Percentiles rank a stretch among this genome's conserved stretches.
Conservation (phyloP, 169 alveolate genomes). For the Neospora caninum region DNA sequence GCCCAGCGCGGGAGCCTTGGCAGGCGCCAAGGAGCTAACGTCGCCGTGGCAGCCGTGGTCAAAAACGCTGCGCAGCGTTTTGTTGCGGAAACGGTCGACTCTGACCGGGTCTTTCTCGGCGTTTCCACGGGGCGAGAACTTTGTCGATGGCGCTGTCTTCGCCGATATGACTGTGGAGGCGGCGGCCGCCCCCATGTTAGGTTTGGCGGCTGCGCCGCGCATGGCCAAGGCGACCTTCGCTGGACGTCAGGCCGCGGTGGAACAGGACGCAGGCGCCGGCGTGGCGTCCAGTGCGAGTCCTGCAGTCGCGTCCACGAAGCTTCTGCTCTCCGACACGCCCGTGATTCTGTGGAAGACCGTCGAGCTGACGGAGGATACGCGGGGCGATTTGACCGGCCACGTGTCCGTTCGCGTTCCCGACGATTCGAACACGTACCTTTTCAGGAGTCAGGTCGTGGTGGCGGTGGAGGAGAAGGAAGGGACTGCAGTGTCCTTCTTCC, state of each 20-base stretch:
- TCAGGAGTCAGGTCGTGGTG: not conserved
- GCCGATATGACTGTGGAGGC: not conserved
- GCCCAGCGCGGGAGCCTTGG: not conserved
- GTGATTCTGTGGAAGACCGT: not conserved
- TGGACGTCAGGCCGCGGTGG: not conserved
- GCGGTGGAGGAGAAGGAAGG: not conserved
- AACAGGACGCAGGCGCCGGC: not conserved
- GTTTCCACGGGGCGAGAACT: not conserved
- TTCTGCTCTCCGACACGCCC: not conserved
- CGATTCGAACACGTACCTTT: not conserved
- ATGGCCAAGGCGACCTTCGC: not conserved
- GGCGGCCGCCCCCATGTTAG: not conserved
- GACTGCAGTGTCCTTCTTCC: not conserved
- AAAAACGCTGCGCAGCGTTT: not conserved
- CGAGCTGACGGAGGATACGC: not conserved
- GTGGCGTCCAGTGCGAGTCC: not conserved
- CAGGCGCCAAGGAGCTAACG: not conserved
- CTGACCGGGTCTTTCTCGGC: not conserved
- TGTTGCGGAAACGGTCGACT: not conserved
- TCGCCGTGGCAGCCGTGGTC: not conserved
- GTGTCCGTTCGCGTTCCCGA: not conserved
- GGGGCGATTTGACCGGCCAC: not conserved
- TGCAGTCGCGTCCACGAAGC: not conserved
- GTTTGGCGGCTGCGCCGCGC: not conserved
- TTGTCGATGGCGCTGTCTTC: not conserved